A percentile compares a stretch with the other conserved stretches of the same genome.
Evolutionary conservation across 2,329 filamentous ascomycete genomes (phyloP).

Genomic region (Diaporthe vaccinii): DNA sequence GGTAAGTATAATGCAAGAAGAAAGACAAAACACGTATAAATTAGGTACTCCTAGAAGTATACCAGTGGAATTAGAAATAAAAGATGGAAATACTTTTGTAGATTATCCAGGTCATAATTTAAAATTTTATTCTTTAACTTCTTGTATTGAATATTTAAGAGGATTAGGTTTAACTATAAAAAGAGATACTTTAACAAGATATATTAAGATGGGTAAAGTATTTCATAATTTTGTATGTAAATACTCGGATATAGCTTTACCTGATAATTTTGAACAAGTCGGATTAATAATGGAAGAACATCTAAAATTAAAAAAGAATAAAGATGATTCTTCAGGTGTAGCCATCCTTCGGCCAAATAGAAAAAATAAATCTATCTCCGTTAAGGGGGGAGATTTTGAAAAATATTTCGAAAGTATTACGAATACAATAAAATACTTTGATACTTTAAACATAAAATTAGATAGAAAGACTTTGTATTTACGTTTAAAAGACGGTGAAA

Average conservation of each 20-base stretch:
- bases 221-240: slow-evolving; percentile 40
- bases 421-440: slow-evolving; percentile 34
- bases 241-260: slow-evolving; percentile 37
- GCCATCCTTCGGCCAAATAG: too few species aligned
- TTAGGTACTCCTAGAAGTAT: slow-evolving; percentile 40
- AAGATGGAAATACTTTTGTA: slow-evolving; percentile 38
- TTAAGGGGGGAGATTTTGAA: slow-evolving; percentile 35
- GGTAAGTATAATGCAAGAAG: slow-evolving; percentile 36
- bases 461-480: slow-evolving; percentile 38
- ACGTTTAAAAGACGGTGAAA: slow-evolving; percentile 37
- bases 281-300: slow-evolving; percentile 38
- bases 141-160: slow-evolving; percentile 41
- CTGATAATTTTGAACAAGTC: slow-evolving; percentile 38
- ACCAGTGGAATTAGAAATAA: slow-evolving; percentile 38
- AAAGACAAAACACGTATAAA: slow-evolving; percentile 36
- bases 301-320: slow-evolving; percentile 36
- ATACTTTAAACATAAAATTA: slow-evolving; percentile 39
- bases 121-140: slow-evolving; percentile 40
- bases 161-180: slow-evolving; percentile 40
- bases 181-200: slow-evolving; percentile 40
- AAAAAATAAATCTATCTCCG: slow-evolving; percentile 35
- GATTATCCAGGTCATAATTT: slow-evolving; percentile 34
- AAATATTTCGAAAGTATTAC: slow-evolving; percentile 29
- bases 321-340: slow-evolving; percentile 21
- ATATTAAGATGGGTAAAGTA: slow-evolving; percentile 38